phyloP scores from a whole-genome alignment of 148 eudicot genomes.

The Spergularia marina region DNA sequence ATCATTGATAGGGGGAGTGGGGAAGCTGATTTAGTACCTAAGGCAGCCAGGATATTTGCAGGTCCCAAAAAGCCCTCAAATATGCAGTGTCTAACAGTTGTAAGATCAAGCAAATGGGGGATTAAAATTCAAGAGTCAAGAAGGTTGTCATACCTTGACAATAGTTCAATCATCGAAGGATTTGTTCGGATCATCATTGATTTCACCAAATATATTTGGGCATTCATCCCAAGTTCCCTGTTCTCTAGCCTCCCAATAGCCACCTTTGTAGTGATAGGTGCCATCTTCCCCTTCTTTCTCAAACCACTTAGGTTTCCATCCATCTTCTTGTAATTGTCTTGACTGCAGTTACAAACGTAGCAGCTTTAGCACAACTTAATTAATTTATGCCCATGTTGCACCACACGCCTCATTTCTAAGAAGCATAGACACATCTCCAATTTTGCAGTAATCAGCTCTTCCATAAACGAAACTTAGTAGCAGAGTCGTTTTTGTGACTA shows the following conservation, averaged over 20 bases:
- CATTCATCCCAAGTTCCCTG: conserved; percentile 64
- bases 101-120: neutral
- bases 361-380: conserved; percentile 3
- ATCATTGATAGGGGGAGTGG: neutral
- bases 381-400: neutral
- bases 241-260: conserved; percentile 84
- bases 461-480: too few relatives aligned
- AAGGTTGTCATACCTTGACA: conserved; percentile 31
- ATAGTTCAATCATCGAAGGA: conserved; percentile 35
- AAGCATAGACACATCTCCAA: too few relatives aligned
- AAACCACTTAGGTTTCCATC: conserved; percentile 93
- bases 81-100: neutral
- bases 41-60: neutral
- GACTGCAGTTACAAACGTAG: conserved; percentile 42
- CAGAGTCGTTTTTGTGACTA: too few relatives aligned
- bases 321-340: conserved; percentile 79
- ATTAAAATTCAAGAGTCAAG: neutral
- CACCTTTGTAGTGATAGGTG: conserved; percentile 58
- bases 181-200: conserved; percentile 38
- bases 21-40: neutral
- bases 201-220: conserved; percentile 72
- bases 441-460: too few relatives aligned
- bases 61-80: neutral
- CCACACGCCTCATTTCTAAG: too few relatives aligned
- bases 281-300: conserved; percentile 59